Conservation (phyloP, 192 early-diverging fungal species). For the Funneliformis mosseae region DNA sequence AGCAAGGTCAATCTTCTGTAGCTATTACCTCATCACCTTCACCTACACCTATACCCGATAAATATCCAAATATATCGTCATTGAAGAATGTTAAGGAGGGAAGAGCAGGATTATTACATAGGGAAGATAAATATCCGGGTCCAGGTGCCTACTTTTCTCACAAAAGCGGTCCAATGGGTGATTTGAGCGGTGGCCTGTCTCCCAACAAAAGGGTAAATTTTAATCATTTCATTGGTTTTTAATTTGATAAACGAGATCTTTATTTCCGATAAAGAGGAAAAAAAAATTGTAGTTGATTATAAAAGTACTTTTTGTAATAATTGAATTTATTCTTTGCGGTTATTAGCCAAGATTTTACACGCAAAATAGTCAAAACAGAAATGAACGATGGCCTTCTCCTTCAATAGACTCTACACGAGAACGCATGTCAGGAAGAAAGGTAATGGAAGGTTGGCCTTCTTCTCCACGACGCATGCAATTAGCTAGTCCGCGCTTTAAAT, state of each 20-base stretch:
- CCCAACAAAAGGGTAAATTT: constrained; percentile 25
- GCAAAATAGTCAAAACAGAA: neutral
- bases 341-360: constrained; percentile 18
- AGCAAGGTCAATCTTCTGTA: neutral
- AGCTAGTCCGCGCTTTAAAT: constrained; percentile 28
- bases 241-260: neutral
- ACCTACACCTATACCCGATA: neutral
- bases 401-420: constrained; percentile 17
- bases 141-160: constrained; percentile 2
- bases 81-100: neutral
- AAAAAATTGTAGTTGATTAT: no score
- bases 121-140: constrained; percentile 26
- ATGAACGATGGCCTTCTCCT: constrained; percentile 8
- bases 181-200: constrained; percentile 17
- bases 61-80: neutral
- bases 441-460: constrained; percentile 29
- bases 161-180: neutral
- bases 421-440: constrained; percentile 1
- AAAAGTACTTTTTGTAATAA: no score
- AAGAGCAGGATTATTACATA: constrained; percentile 1
- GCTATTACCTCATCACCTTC: neutral
- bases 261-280: no score
- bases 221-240: neutral
- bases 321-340: no score
- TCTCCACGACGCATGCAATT: constrained; percentile 28